Evolutionary conservation across 805 yeast species (phyloP).

Genomic region (Candida lessepsii): DNA sequence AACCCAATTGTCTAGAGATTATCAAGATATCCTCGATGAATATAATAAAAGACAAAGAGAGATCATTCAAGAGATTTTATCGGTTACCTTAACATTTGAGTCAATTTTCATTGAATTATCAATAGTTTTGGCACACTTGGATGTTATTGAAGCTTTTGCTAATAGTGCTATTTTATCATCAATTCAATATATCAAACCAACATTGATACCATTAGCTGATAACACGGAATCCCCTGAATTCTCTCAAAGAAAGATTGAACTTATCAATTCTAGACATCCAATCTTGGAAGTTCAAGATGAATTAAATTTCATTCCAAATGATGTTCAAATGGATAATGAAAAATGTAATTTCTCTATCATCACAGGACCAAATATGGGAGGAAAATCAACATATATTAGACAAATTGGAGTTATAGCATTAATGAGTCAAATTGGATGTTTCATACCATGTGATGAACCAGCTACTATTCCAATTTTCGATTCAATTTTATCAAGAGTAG

Average conservation of each 20-base stretch:
- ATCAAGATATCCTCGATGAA: conserved; percentile 56
- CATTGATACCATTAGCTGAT: conserved; percentile 52
- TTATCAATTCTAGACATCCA: conserved; percentile 88
- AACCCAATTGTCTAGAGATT: conserved; percentile 57
- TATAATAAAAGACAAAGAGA: conserved; percentile 75
- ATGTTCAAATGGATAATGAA: conserved; percentile 58
- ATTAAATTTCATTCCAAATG: conserved; percentile 86
- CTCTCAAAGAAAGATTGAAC: conserved; percentile 45
- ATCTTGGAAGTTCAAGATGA: conserved; percentile 92
- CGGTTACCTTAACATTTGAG: conserved; percentile 76
- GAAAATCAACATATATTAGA: conserved; percentile 89
- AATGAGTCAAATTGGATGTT: conserved; percentile 88
- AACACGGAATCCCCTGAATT: conserved; percentile 21
- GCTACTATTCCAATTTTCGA: conserved; percentile 86
- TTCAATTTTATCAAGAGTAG: conserved; percentile 93
- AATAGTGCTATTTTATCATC: conserved; percentile 79
- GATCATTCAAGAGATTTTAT: conserved; percentile 78
- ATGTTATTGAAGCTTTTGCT: conserved; percentile 83
- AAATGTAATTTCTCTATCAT: conserved; percentile 65
- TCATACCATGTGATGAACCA: conserved; percentile 62
- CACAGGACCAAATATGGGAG: conserved; percentile 98
- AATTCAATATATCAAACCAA: conserved; percentile 74
- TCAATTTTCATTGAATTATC: conserved; percentile 74
- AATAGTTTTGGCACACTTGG: conserved; percentile 65
- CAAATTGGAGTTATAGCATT: conserved; percentile 85